Conservation (phyloP, 2,329 filamentous ascomycete genomes). For the Thermothelomyces thermophilus region DNA sequence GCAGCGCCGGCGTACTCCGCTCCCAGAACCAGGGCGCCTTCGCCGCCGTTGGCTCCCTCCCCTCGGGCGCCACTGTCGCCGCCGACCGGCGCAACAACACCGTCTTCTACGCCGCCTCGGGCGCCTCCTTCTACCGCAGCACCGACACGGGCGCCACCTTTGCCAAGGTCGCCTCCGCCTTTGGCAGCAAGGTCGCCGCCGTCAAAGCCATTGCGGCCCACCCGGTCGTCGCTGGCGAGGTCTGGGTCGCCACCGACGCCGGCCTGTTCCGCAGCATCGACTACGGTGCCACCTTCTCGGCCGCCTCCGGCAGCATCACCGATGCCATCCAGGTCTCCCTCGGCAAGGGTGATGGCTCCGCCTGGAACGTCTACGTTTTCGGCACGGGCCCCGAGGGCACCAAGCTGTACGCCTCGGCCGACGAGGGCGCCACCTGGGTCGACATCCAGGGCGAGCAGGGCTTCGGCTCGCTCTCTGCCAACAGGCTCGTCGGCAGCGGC, state of each 20-base stretch:
- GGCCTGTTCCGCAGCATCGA: slow-evolving; percentile 50
- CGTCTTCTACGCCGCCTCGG: slow-evolving; percentile 46
- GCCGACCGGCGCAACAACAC: slow-evolving; percentile 48
- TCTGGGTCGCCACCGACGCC: slow-evolving; percentile 50
- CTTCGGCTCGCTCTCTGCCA: slow-evolving; percentile 38
- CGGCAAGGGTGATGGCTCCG: slow-evolving; percentile 34
- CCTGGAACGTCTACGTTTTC: slow-evolving; percentile 44
- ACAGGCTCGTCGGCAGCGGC: slow-evolving; percentile 38
- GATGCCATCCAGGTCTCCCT: slow-evolving; percentile 39
- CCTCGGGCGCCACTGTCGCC: slow-evolving; percentile 42
- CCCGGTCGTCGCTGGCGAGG: slow-evolving; percentile 51
- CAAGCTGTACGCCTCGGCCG: slow-evolving; percentile 40
- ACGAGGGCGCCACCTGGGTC: slow-evolving; percentile 38
- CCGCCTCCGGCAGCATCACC: slow-evolving; percentile 33
- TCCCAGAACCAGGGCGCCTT: slow-evolving; percentile 39
- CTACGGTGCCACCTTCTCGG: slow-evolving; percentile 42
- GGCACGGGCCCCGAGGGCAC: slow-evolving; percentile 37
- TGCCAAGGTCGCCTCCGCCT: slow-evolving; percentile 30
- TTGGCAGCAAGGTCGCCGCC: slow-evolving; percentile 34
- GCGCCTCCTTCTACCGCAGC: slow-evolving; percentile 45
- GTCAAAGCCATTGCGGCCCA: slow-evolving; percentile 52
- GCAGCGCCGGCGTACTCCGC: slow-evolving; percentile 36
- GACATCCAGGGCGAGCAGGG: slow-evolving; percentile 42
- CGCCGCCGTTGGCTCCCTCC: slow-evolving; percentile 38
- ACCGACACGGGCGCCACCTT: slow-evolving; percentile 43